A percentile compares a stretch with the other conserved stretches of the same genome.
phyloP scores from a whole-genome alignment of 345 rosid species.

The Boechera divaricarpa region DNA sequence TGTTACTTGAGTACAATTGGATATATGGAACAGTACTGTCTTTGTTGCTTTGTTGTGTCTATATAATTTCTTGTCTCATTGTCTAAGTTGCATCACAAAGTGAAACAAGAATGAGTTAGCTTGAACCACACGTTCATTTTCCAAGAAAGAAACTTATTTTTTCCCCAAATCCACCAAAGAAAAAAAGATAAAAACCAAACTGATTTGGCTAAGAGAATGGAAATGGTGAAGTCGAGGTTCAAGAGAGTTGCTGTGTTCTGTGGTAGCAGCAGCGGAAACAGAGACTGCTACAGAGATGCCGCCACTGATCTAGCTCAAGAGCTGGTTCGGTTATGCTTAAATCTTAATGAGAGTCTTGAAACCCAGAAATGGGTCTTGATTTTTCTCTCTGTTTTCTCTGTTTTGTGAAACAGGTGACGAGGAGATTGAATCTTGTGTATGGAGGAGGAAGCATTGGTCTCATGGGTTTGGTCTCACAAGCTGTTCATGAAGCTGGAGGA shows the following conservation, averaged over 20 bases:
- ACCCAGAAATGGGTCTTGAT: conserved; percentile 24
- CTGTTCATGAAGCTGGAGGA: conserved; percentile 82
- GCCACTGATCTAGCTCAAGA: conserved; percentile 82
- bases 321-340: conserved; percentile 50
- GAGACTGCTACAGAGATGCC: conserved; percentile 78
- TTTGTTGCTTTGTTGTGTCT: conserved; percentile 37
- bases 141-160: conserved; percentile 6
- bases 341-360: conserved; percentile 8
- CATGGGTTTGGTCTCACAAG: conserved; percentile 91
- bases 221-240: conserved; percentile 63
- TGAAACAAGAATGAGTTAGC: conserved; percentile 42
- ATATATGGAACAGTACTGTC: conserved; percentile 37
- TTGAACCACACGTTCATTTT: conserved; percentile 41
- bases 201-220: conserved; percentile 28
- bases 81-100: conserved; percentile 46
- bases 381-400: neutral
- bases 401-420: conserved; percentile 56
- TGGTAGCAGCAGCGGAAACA: conserved; percentile 87
- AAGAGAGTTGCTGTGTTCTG: conserved; percentile 82
- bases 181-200: neutral
- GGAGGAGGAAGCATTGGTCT: conserved; percentile 97
- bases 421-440: conserved; percentile 81
- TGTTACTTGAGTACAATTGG: conserved; percentile 35
- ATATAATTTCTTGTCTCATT: conserved; percentile 40
- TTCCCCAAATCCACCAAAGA: conserved; percentile 5